Evolutionary conservation across 2,329 filamentous ascomycete genomes (phyloP), one percentile per base, ranked within the genome.

Genomic region (Decorospora gaudefroyi): DNA sequence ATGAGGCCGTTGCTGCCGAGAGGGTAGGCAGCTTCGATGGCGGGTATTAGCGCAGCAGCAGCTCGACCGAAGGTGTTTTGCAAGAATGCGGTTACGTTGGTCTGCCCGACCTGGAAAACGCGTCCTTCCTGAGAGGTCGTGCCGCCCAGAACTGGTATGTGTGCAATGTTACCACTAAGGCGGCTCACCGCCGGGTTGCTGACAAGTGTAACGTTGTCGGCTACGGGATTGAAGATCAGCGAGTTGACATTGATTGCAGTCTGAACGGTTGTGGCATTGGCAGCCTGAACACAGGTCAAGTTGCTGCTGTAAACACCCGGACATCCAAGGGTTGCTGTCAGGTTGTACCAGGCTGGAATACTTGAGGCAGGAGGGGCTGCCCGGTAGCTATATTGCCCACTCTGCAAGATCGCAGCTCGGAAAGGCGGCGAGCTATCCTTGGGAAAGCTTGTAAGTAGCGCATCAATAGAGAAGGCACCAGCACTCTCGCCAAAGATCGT

Each of bases 401-500:
- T 64, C 35, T 66, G 48, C 23, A 65, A 39, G 13, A 68, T 65
- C 6, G 56, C 64, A 5, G 64, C 63, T 16, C 54, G 59, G 42
- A 66, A 66, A 1, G 62, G 62, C 4, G 59, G 59, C 4, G 37
- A 42, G 11, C 50, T 49, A 8, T 55, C 43, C 16, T 50, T 51
- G 3, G 51, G 21, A 28, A 57, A 62, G 37, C 62, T 65, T 2
- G 64, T 67, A 16, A 68, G 33, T 2, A 65, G 49, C 1, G 56
- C 45, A 31, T 67, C 64, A 7, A 61, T 51, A 0, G 63, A 57
- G 16, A 55, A 55, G 3, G 46, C 53, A 10, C 64, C 64, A 9
- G 63, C 63, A 17, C 57, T 62, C 33, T 66, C 57, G 6, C 63
- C 64, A 25, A 68, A 66, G 6, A 81, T 68, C 0, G 78, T 82